Evolutionary conservation across 2,329 filamentous ascomycete species (phyloP).

Genomic region (Leptodontidium sp.): DNA sequence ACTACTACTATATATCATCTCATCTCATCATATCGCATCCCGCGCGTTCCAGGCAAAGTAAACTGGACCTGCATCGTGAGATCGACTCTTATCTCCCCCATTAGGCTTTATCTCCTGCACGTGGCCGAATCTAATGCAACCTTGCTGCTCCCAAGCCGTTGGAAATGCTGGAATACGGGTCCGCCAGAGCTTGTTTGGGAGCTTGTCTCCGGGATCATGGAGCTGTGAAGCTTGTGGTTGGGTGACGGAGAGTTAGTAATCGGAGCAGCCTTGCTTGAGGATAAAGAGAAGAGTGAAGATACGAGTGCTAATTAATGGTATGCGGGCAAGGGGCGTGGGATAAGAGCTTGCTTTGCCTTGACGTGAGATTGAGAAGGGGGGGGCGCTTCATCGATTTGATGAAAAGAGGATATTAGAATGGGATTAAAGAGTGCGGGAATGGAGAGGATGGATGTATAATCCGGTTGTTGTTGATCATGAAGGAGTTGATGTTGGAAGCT

Average conservation of each 20-base stretch:
- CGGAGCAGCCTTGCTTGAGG: conserved; percentile 1
- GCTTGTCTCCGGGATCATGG: neutral
- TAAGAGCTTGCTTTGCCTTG: conserved; percentile 9
- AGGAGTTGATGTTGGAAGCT: neutral
- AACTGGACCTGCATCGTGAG: conserved; percentile 8
- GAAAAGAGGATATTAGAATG: neutral
- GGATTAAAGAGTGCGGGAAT: neutral
- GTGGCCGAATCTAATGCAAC: conserved; percentile 11
- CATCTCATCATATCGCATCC: neutral
- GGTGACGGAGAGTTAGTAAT: neutral
- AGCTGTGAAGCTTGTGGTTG: neutral
- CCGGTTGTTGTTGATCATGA: neutral
- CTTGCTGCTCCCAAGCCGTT: neutral
- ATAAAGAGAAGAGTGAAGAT: conserved; percentile 15
- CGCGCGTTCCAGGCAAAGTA: neutral
- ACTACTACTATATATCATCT: neutral
- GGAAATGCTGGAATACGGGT: conserved; percentile 12
- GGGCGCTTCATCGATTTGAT: neutral
- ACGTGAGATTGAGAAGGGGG: neutral
- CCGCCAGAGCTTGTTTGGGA: neutral
- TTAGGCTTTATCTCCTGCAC: neutral
- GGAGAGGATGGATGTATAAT: neutral
- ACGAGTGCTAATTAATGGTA: conserved; percentile 17
- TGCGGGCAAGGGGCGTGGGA: conserved; percentile 7
- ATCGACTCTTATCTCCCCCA: neutral